Evolutionary conservation across 768 basidiomycete genomes (phyloP).

Genomic region (Leccinellum luteum): DNA sequence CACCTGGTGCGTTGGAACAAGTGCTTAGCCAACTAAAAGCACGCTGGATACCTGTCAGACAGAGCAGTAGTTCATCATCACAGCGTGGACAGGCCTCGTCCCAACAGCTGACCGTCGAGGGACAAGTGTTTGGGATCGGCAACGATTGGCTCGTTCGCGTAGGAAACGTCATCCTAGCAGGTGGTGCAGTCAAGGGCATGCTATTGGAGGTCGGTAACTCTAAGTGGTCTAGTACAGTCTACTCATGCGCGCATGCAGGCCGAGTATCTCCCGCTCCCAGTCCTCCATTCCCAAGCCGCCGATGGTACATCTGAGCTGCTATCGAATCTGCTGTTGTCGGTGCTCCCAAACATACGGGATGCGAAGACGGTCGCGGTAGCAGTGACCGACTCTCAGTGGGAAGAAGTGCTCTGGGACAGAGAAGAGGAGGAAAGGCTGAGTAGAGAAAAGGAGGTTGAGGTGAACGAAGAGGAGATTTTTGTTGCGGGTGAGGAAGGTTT

Average conservation of each 20-base stretch:
- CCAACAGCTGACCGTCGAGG: conserved; percentile 72
- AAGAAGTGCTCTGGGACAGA: conserved; percentile 74
- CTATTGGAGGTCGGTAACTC: conserved; percentile 61
- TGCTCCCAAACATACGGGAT: conserved; percentile 70
- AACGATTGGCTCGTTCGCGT: conserved; percentile 80
- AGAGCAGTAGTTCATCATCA: conserved; percentile 35
- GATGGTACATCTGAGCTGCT: conserved; percentile 73
- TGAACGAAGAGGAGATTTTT: conserved; percentile 53
- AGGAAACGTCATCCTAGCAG: conserved; percentile 73
- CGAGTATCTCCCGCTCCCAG: conserved; percentile 77
- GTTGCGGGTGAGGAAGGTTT: conserved; percentile 58
- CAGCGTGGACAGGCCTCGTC: conserved; percentile 50
- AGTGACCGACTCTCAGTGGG: conserved; percentile 76
- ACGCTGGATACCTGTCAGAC: conserved; percentile 71
- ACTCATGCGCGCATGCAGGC: conserved; percentile 44
- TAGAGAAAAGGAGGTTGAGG: conserved; percentile 18
- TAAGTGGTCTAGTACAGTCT: neutral
- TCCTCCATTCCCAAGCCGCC: conserved; percentile 57
- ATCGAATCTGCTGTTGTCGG: conserved; percentile 69
- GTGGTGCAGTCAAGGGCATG: conserved; percentile 80
- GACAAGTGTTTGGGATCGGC: conserved; percentile 70
- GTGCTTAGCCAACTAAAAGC: conserved; percentile 71
- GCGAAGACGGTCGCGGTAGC: conserved; percentile 77
- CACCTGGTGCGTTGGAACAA: conserved; percentile 74
- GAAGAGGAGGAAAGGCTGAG: conserved; percentile 54